Evolutionary conservation across 2,329 filamentous ascomycete genomes (phyloP).

Genomic region (Chalara sp.): DNA sequence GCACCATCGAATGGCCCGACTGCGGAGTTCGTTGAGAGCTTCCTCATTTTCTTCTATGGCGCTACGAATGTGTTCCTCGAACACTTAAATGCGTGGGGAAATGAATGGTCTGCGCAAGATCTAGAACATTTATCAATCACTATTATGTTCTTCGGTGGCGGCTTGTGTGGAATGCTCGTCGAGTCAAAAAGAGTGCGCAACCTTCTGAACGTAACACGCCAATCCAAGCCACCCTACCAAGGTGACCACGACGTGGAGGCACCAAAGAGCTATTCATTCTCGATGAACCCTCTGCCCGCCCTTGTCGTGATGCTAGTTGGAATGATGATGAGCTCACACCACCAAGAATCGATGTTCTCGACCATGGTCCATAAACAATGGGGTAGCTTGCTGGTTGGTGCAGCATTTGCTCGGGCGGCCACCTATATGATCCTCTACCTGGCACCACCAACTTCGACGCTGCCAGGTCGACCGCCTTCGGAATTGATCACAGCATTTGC

Average conservation of each 20-base stretch:
- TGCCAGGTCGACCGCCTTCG: conserved; percentile 80
- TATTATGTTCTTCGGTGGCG: conserved; percentile 87
- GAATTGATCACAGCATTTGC: conserved; percentile 87
- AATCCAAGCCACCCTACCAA: conserved; percentile 35
- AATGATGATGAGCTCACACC: conserved; percentile 92
- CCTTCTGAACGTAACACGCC: conserved; percentile 47
- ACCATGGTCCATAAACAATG: conserved; percentile 93
- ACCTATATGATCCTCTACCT: conserved; percentile 80
- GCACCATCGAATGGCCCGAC: conserved; percentile 57
- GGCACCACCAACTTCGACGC: conserved; percentile 69
- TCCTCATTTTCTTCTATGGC: conserved; percentile 86
- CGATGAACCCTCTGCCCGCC: conserved; percentile 82
- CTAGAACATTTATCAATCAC: conserved; percentile 91
- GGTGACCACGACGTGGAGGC: conserved; percentile 38
- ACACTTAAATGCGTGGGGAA: conserved; percentile 69
- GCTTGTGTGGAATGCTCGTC: conserved; percentile 76
- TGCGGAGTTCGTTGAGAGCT: conserved; percentile 84
- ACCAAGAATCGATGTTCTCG: conserved; percentile 66
- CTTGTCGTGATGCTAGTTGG: conserved; percentile 82
- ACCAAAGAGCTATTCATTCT: conserved; percentile 60
- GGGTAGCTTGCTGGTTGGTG: conserved; percentile 78
- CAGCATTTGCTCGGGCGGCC: conserved; percentile 67
- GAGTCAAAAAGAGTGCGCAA: conserved; percentile 67
- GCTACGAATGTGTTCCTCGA: conserved; percentile 88
- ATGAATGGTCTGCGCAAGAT: conserved; percentile 69